Conservation (phyloP, 202 grass and related monocot genomes). For the Carex sylvatica region DNA sequence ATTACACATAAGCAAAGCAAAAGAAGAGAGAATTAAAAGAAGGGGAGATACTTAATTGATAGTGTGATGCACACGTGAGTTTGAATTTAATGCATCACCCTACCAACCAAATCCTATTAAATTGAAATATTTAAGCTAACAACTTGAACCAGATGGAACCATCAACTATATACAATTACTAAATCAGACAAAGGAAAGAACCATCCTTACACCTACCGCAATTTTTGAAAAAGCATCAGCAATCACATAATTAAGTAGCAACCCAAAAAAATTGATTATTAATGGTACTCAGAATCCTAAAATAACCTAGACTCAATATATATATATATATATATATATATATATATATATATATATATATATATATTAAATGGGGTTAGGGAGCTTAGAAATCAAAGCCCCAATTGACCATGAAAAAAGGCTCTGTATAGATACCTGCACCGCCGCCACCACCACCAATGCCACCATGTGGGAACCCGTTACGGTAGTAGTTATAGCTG, state of each 20-base stretch:
- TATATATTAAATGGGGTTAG: no score
- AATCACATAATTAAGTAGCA: slow-evolving; percentile 18
- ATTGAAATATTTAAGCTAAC: slow-evolving; percentile 11
- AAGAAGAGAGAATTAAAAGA: neutral
- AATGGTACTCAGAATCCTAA: neutral
- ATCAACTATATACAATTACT: slow-evolving; percentile 19
- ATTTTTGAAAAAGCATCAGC: neutral
- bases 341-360: no score
- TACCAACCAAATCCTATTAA: slow-evolving; percentile 28
- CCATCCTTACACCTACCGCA: slow-evolving; percentile 12
- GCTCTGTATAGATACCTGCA: slow-evolving; percentile 22
- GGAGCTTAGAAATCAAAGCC: neutral
- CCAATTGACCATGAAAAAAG: neutral
- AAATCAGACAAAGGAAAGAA: slow-evolving; percentile 5
- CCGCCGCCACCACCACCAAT: slow-evolving; percentile 10
- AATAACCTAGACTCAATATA: neutral
- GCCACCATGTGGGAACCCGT: slow-evolving; percentile 60
- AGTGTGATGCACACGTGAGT: slow-evolving; percentile 13
- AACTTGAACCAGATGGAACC: neutral
- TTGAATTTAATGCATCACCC: neutral
- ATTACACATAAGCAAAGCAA: neutral
- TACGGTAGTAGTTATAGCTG: slow-evolving; percentile 84
- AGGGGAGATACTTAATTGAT: neutral
- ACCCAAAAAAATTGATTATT: neutral
- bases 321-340: no score